Evolutionary conservation across 768 basidiomycete genomes (phyloP).

Genomic region (Phylloporus arenicola): DNA sequence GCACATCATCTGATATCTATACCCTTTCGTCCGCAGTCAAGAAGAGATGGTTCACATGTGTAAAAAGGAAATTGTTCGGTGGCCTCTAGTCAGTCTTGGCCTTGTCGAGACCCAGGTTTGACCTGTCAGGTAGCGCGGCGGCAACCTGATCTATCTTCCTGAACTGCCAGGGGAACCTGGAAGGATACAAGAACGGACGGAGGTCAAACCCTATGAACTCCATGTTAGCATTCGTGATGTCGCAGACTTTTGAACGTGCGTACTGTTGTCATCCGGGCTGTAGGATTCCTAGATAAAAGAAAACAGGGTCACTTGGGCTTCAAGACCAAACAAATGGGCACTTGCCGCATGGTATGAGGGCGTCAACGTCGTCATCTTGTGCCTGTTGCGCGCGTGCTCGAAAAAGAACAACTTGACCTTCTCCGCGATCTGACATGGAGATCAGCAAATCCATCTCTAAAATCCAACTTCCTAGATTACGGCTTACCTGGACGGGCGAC

Average conservation of each 20-base stretch:
- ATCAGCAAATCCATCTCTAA: not conserved
- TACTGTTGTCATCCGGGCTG: slow-evolving; percentile 94
- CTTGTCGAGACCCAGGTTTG: slow-evolving; percentile 38
- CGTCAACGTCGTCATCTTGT: slow-evolving; percentile 98
- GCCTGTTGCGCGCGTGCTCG: slow-evolving; percentile 91
- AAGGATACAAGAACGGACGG: slow-evolving; percentile 93
- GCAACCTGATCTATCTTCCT: slow-evolving; percentile 89
- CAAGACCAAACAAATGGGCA: slow-evolving; percentile 8
- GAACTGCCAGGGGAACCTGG: slow-evolving; percentile 96
- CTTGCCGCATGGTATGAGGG: slow-evolving; percentile 90
- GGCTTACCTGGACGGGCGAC: slow-evolving; percentile 73
- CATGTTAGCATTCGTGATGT: not conserved
- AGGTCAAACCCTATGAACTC: slow-evolving; percentile 75
- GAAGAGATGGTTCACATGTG: not conserved
- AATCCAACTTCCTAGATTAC: too few relatives aligned
- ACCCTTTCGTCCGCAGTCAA: not conserved
- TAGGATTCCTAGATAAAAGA: slow-evolving; percentile 72
- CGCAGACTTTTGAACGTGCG: slow-evolving; percentile 21
- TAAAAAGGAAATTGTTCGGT: not conserved
- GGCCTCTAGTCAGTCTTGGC: slow-evolving; percentile 42
- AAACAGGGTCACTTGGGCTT: not conserved
- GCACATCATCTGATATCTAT: slow-evolving; percentile 1
- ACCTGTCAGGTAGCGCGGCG: slow-evolving; percentile 67
- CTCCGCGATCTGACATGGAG: slow-evolving; percentile 62
- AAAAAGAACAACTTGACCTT: slow-evolving; percentile 98